Evolutionary conservation across 2,329 filamentous ascomycete species (phyloP).

Genomic region (Dissoconium aciculare): DNA sequence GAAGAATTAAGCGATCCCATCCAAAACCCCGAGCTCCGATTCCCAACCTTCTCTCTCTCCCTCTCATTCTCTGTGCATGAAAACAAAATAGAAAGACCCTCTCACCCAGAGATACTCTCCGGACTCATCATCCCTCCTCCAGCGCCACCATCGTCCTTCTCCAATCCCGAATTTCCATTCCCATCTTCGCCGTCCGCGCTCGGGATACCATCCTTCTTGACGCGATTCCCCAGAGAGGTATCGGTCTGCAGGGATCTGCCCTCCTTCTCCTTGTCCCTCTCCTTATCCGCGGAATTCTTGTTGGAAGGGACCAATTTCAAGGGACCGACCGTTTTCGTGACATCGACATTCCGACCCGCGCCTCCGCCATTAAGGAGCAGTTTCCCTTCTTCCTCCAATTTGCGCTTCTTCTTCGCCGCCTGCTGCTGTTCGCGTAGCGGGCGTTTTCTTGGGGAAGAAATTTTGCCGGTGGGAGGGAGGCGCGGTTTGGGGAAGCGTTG

Average conservation of each 20-base stretch:
- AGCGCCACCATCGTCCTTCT: no score
- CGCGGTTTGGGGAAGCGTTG: conserved; percentile 54
- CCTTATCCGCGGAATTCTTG: no score
- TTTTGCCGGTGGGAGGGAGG: conserved; percentile 65
- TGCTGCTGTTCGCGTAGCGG: conserved; percentile 70
- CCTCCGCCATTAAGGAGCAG: conserved; percentile 11
- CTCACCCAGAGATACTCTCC: conserved; percentile 44
- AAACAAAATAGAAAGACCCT: no score
- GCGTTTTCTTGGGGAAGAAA: conserved; percentile 68
- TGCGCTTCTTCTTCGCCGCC: conserved; percentile 77
- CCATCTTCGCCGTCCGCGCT: no score
- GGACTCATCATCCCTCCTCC: conserved; percentile 66
- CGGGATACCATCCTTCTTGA: conserved; percentile 49
- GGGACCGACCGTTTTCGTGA: conserved; percentile 10
- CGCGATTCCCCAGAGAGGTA: conserved; percentile 33
- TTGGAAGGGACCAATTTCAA: neutral
- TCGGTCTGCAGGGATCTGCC: conserved; percentile 34
- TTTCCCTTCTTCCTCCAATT: conserved; percentile 42
- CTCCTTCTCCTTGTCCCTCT: conserved; percentile 35
- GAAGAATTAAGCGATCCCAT: no score
- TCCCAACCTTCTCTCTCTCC: no score
- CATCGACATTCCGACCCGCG: conserved; percentile 23
- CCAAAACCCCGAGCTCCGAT: no score
- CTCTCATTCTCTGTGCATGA: no score
- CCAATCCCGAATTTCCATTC: no score